Conservation (phyloP, 192 early-diverging fungal species). For the Spinellus fusiger region DNA sequence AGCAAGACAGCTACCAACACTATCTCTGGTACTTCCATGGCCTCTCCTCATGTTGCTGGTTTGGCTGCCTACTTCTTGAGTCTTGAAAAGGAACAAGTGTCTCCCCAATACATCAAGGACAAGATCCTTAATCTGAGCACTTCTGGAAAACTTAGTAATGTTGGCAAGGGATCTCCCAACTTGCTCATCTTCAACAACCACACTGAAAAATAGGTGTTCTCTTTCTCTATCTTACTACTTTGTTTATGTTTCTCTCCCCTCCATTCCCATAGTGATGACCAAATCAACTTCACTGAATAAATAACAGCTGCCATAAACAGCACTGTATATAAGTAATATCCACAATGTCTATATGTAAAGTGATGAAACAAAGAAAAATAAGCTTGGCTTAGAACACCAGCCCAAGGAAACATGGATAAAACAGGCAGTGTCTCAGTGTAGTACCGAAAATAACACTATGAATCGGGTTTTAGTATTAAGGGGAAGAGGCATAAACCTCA, state of each 20-base stretch:
- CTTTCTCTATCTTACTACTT: neutral
- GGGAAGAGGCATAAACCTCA: too few species aligned
- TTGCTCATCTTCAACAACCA: conserved; percentile 60
- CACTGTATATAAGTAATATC: neutral
- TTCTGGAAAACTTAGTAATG: conserved; percentile 50
- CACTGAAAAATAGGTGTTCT: neutral
- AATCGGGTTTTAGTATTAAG: too few species aligned
- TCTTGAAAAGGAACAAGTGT: conserved; percentile 26
- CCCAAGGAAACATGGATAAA: neutral
- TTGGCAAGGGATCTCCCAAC: conserved; percentile 59
- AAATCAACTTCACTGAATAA: neutral
- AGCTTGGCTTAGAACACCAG: neutral
- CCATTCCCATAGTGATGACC: neutral
- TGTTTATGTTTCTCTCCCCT: neutral
- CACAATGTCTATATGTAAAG: neutral
- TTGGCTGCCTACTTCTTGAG: conserved; percentile 50
- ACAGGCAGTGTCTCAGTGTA: too few species aligned
- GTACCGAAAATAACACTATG: too few species aligned
- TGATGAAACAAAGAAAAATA: neutral
- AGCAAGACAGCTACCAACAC: conserved; percentile 16
- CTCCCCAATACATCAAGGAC: conserved; percentile 61
- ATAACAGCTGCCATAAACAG: neutral
- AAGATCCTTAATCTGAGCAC: conserved; percentile 56
- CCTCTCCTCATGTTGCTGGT: conserved; percentile 67
- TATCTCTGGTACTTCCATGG: conserved; percentile 56